Percentiles rank a stretch among this genome's conserved stretches.
Conservation (phyloP, 176 grass and related monocot genomes). For the Oryza coarctata region DNA sequence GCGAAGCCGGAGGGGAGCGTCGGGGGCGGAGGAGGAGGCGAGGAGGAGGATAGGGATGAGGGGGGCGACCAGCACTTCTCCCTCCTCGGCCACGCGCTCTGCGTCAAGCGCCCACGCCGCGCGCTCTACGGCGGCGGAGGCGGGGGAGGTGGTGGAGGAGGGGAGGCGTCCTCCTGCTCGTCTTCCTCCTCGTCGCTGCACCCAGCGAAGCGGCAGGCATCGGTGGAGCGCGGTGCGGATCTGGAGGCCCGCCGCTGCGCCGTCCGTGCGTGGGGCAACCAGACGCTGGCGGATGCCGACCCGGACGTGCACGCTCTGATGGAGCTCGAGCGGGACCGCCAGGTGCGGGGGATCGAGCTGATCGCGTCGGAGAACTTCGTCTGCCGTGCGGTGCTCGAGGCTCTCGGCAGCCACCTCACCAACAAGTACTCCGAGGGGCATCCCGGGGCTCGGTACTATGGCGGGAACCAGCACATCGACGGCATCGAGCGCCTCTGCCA, state of each 20-base stretch:
- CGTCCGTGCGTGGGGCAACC: constrained; percentile 79
- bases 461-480: constrained; percentile 90
- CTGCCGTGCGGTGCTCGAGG: constrained; percentile 89
- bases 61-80: constrained; percentile 57
- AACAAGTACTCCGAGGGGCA: constrained; percentile 96
- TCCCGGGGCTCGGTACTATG: constrained; percentile 78
- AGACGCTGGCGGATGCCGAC: constrained; percentile 70
- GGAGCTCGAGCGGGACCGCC: constrained; percentile 76
- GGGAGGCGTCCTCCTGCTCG: constrained; percentile 58
- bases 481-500: constrained; percentile 86
- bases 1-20: constrained; percentile 32
- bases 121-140: constrained; percentile 18
- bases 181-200: constrained; percentile 50
- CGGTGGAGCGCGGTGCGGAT: constrained; percentile 34
- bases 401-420: constrained; percentile 96
- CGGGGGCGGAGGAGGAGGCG: background rate
- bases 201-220: constrained; percentile 47
- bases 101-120: constrained; percentile 76
- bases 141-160: background rate
- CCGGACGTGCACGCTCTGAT: constrained; percentile 75
- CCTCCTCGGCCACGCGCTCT: constrained; percentile 78
- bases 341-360: constrained; percentile 92
- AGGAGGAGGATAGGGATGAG: constrained; percentile 24
- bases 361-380: constrained; percentile 97
- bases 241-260: constrained; percentile 55